These are phyloP conservation scores for Amphicarpaea edgeworthii DNA, from an alignment of 306 rosid genomes.

Conservation along the genomic window DNA sequence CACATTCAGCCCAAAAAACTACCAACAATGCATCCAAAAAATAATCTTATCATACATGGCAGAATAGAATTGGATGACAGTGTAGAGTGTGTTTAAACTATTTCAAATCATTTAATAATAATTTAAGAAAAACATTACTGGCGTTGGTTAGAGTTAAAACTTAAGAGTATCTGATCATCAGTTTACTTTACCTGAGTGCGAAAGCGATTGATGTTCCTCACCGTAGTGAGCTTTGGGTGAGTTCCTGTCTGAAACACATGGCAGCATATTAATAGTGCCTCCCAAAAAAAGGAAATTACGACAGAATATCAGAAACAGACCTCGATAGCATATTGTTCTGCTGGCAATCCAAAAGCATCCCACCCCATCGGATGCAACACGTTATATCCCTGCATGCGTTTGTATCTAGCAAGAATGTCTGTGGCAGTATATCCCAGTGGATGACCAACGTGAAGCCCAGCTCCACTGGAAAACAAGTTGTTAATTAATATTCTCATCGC, in stretches of 20 bases:
- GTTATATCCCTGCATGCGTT: conserved; percentile 89
- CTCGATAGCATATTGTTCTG: conserved; percentile 96
- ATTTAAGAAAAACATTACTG: not conserved
- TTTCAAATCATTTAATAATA: conserved; percentile 21
- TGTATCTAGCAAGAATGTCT: conserved; percentile 87
- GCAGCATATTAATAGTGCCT: not conserved
- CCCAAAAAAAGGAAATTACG: not conserved
- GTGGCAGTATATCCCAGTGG: conserved; percentile 97
- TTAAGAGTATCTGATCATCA: not conserved
- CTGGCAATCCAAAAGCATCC: conserved; percentile 99
- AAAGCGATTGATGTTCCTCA: conserved; percentile 82
- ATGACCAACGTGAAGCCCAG: conserved; percentile 96
- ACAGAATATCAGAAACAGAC: conserved; percentile 50
- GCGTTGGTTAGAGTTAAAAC: conserved; percentile 12
- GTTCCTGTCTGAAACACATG: conserved; percentile 85
- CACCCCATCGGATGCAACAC: conserved; percentile 99
- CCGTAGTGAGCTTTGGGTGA: conserved; percentile 89
- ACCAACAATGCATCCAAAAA: not conserved
- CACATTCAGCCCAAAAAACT: conserved; percentile 11
- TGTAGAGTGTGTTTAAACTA: not conserved
- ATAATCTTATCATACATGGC: not conserved
- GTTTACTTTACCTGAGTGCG: conserved; percentile 89
- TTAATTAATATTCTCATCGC: not conserved
- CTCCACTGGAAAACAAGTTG: conserved; percentile 66
- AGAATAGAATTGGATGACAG: not conserved